phyloP scores from a whole-genome alignment of 2,329 filamentous ascomycete genomes.

The Fusarium haematococcum region DNA sequence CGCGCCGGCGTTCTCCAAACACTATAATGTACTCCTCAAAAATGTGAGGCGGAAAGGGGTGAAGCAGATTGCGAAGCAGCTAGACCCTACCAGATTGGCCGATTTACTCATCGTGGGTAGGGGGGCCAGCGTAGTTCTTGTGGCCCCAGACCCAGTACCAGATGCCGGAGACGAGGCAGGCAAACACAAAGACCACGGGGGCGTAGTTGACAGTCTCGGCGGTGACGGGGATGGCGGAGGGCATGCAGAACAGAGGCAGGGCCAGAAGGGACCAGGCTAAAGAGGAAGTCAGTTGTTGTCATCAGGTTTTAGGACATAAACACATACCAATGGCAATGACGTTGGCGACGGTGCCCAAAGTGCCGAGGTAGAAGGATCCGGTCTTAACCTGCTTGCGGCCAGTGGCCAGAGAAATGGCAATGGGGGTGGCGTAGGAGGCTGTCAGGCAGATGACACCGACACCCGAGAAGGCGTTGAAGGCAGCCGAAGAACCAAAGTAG shows the following conservation, averaged over 20 bases:
- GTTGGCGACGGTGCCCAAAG: slow-evolving; percentile 72
- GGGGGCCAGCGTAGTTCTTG: slow-evolving; percentile 75
- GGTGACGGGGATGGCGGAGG: slow-evolving; percentile 70
- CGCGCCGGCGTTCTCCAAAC: slow-evolving; percentile 2
- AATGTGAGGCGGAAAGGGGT: slow-evolving; percentile 12
- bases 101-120: slow-evolving; percentile 55
- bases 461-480: slow-evolving; percentile 80
- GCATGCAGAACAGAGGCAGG: slow-evolving; percentile 81
- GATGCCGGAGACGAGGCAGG: slow-evolving; percentile 67
- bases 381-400: slow-evolving; percentile 69
- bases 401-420: slow-evolving; percentile 71
- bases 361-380: slow-evolving; percentile 71
- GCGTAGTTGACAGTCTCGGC: slow-evolving; percentile 76
- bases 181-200: slow-evolving; percentile 77
- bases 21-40: slow-evolving; percentile 14
- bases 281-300: slow-evolving; percentile 21
- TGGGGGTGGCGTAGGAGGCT: slow-evolving; percentile 74
- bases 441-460: slow-evolving; percentile 78
- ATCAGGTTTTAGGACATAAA: not conserved
- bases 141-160: slow-evolving; percentile 80
- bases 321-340: slow-evolving; percentile 71
- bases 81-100: slow-evolving; percentile 2
- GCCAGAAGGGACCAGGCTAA: slow-evolving; percentile 75
- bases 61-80: slow-evolving; percentile 27
- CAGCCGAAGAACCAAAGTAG: slow-evolving; percentile 76